These are phyloP conservation scores for Endothia cerciana DNA, from an alignment of 2,329 filamentous ascomycete genomes.

Conservation along the genomic window DNA sequence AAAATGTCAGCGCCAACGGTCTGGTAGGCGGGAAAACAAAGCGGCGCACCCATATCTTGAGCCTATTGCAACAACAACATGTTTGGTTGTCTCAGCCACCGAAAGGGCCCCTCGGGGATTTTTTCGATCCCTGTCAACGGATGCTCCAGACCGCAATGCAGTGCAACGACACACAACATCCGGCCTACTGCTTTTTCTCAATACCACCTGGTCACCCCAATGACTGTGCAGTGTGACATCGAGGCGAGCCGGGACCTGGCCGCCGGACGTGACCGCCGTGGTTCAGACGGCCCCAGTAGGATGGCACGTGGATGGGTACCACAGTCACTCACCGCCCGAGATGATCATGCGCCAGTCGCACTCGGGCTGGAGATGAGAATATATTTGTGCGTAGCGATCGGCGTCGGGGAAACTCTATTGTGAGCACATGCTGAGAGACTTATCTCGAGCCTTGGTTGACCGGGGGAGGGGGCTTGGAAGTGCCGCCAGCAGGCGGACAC, in stretches of 20 bases:
- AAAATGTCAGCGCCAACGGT: constrained; percentile 5
- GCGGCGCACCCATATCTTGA: constrained; percentile 14
- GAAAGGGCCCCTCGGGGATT: constrained; percentile 1
- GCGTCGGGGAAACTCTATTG: neutral
- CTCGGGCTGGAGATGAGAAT: neutral
- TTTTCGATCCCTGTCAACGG: neutral
- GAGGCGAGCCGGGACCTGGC: neutral
- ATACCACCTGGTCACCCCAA: neutral
- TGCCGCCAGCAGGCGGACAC: neutral
- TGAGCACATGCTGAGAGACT: neutral
- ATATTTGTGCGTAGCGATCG: neutral
- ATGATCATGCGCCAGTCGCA: neutral
- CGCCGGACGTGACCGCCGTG: neutral
- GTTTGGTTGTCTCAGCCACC: constrained; percentile 29
- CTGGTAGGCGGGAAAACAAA: constrained; percentile 9
- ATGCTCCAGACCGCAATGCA: neutral
- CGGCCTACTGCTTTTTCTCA: neutral
- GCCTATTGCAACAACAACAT: constrained; percentile 26
- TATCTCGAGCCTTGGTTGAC: neutral
- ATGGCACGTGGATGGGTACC: neutral
- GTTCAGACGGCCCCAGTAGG: neutral
- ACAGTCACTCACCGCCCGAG: neutral
- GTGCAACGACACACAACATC: constrained; percentile 2
- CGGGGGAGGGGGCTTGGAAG: neutral
- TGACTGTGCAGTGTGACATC: constrained; percentile 12